Evolutionary conservation across 495 filamentous ascomycete species (phyloP).

Genomic region (Podospora bellae-mahoneyi): DNA sequence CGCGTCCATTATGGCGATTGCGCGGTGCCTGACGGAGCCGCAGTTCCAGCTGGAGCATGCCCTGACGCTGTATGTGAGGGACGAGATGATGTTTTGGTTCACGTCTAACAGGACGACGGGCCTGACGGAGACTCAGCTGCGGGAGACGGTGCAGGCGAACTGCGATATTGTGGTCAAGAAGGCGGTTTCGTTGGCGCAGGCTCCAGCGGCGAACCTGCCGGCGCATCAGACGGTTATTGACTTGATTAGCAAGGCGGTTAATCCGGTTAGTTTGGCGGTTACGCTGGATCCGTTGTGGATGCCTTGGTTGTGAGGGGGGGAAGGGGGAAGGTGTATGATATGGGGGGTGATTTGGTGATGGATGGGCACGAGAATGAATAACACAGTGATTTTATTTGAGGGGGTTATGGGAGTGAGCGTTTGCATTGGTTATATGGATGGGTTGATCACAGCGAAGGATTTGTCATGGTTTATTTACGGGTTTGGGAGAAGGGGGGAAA

Average conservation of each 20-base stretch:
- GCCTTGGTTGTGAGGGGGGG: conserved; percentile 69
- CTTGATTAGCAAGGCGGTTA: conserved; percentile 76
- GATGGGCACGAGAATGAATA: background rate
- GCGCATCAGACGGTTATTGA: conserved; percentile 97
- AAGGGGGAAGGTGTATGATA: background rate
- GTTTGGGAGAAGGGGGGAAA: background rate
- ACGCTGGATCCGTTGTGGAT: conserved; percentile 92
- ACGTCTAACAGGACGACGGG: conserved; percentile 62
- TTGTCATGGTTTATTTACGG: background rate
- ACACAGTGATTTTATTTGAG: too few species aligned
- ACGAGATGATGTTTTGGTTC: conserved; percentile 98
- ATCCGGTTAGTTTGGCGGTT: conserved; percentile 76
- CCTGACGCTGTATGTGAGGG: conserved; percentile 87
- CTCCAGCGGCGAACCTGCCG: conserved; percentile 64
- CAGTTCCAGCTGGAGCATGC: conserved; percentile 88
- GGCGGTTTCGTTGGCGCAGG: conserved; percentile 72
- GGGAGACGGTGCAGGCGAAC: conserved; percentile 84
- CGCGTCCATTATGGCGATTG: conserved; percentile 89
- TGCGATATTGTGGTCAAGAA: conserved; percentile 86
- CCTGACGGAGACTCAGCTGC: conserved; percentile 66
- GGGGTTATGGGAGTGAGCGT: background rate
- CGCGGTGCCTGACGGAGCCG: conserved; percentile 89
- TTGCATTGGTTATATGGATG: background rate
- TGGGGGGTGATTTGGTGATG: background rate
- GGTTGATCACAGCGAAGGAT: background rate